Conservation (phyloP, 768 basidiomycete genomes). For the Boletus bicolor region DNA sequence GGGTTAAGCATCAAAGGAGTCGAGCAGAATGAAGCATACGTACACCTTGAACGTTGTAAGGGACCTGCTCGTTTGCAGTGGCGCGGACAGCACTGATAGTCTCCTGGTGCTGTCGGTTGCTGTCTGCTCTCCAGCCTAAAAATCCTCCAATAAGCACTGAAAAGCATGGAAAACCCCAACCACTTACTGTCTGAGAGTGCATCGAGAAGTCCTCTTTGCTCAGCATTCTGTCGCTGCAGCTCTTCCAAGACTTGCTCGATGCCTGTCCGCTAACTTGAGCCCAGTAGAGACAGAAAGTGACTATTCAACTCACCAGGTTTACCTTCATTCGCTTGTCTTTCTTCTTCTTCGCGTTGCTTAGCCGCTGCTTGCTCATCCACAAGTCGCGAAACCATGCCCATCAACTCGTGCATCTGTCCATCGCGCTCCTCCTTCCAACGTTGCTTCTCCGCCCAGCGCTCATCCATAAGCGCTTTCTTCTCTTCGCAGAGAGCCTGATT, state of each 20-base stretch:
- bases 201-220: constrained; percentile 55
- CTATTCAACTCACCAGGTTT: constrained; percentile 50
- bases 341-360: constrained; percentile 49
- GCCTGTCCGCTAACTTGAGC: constrained; percentile 36
- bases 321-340: constrained; percentile 46
- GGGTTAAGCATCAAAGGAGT: not conserved
- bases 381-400: constrained; percentile 59
- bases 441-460: constrained; percentile 62
- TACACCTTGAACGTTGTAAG: constrained; percentile 82
- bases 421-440: constrained; percentile 58
- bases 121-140: constrained; percentile 68
- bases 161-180: not conserved
- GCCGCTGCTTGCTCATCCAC: constrained; percentile 54
- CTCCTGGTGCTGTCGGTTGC: constrained; percentile 59
- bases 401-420: constrained; percentile 50
- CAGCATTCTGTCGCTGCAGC: constrained; percentile 54
- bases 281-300: not conserved
- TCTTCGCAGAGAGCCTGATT: constrained; percentile 56
- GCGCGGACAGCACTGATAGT: constrained; percentile 64
- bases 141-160: constrained; percentile 10
- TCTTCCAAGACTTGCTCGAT: constrained; percentile 60
- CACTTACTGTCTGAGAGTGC: constrained; percentile 56
- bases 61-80: constrained; percentile 73
- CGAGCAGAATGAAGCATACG: constrained; percentile 24
- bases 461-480: constrained; percentile 59